These are phyloP conservation scores for Alternaria angustiovoidea DNA, from an alignment of 2,329 filamentous ascomycete species.

Conservation along the genomic window DNA sequence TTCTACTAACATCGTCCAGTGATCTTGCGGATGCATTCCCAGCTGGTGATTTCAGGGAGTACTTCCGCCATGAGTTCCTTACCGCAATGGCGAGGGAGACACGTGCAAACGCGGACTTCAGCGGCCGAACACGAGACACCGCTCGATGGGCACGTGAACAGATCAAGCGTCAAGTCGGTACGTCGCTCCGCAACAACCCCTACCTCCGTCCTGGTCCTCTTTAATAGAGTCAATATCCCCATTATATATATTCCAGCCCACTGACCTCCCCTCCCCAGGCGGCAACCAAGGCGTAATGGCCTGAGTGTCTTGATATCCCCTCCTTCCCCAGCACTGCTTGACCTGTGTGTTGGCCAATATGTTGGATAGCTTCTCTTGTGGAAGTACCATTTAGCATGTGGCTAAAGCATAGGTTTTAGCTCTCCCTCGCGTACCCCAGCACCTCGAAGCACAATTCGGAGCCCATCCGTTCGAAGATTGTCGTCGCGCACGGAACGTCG, in stretches of 20 bases:
- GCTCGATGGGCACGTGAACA: constrained; percentile 97
- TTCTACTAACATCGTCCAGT: constrained; percentile 62
- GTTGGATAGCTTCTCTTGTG: constrained; percentile 23
- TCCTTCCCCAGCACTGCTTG: constrained; percentile 21
- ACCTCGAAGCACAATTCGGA: neutral
- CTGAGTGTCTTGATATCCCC: constrained; percentile 30
- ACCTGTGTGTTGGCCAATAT: constrained; percentile 23
- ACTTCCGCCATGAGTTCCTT: constrained; percentile 92
- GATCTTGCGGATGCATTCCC: constrained; percentile 95
- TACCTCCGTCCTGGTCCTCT: constrained; percentile 15
- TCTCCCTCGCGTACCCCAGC: constrained; percentile 3
- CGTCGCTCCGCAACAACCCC: constrained; percentile 26
- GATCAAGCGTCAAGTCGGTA: constrained; percentile 84
- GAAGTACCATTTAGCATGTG: constrained; percentile 21
- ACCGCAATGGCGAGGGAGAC: constrained; percentile 90
- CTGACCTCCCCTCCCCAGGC: constrained; percentile 39
- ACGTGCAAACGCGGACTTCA: constrained; percentile 86
- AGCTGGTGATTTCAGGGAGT: constrained; percentile 81
- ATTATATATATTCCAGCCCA: constrained; percentile 25
- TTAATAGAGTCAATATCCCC: constrained; percentile 2
- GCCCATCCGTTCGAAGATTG: constrained; percentile 1
- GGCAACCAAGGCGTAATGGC: constrained; percentile 49
- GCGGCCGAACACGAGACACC: constrained; percentile 85
- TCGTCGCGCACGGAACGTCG: neutral
- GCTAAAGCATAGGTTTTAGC: constrained; percentile 23